Conservation (phyloP, 306 rosid genomes). For the Oxytropis ochrocephala region DNA sequence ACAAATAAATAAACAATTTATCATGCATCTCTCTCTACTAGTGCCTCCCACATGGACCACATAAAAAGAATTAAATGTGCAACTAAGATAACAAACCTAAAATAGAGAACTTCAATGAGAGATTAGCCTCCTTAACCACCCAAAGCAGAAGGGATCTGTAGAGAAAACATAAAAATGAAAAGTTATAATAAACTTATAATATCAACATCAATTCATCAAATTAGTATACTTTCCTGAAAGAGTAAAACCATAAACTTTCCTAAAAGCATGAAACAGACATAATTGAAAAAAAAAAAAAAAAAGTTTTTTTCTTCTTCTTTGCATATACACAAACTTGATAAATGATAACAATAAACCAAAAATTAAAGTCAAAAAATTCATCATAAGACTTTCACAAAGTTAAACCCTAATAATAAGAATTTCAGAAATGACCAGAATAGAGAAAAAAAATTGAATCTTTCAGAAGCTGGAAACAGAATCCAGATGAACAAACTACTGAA, state of each 20-base stretch:
- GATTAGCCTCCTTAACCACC: conserved; percentile 12
- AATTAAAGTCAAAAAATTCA: background rate
- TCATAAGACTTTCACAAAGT: background rate
- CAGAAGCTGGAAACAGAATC: background rate
- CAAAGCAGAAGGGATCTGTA: conserved; percentile 26
- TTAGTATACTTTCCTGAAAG: conserved; percentile 3
- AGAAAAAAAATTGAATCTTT: conserved; percentile 2
- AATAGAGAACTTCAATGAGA: conserved; percentile 18
- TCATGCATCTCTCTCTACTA: background rate
- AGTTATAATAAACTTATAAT: background rate
- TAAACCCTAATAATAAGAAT: conserved; percentile 13
- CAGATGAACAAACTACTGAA: conserved; percentile 19
- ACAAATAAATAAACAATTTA: background rate
- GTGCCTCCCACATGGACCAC: conserved; percentile 7
- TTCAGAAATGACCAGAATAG: background rate
- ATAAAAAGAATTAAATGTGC: background rate
- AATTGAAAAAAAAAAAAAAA: background rate
- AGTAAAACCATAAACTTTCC: background rate
- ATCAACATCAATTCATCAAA: conserved; percentile 12
- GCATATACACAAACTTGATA: background rate
- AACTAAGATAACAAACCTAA: conserved; percentile 19
- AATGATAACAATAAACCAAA: background rate
- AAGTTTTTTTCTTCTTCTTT: background rate
- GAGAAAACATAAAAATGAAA: conserved; percentile 21
- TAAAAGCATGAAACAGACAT: background rate